Base-by-base conservation (phyloP, 306 rosid genomes). In the Acacia acuminata region DNA sequence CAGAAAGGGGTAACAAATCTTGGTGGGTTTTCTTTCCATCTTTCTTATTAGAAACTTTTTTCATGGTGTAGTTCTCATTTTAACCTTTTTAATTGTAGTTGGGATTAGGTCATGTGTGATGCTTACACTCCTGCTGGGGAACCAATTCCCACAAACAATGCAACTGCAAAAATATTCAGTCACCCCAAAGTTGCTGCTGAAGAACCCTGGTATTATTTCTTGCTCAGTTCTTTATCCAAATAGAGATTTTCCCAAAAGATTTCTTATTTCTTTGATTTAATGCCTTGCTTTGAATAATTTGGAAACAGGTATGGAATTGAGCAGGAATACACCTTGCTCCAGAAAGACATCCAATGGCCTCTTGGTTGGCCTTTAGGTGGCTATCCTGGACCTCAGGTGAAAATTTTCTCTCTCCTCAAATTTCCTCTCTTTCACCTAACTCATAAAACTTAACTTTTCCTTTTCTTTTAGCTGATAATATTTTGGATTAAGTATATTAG, bases 291-390 rank as follows among this genome's bases (percentile, higher is more conserved):
- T 73, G 53, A 48, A 34, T 75, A 50, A 19, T 75, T 73, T 87
- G 77, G 76, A 63, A 61, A 76, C 88, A 94, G 98, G 98, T 95
- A 90, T 76, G 98, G 98, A 58, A 88, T 90, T 67, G 94, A 90
- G 79, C 94, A 90, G 55, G 94, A 90, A 76, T 90, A 90, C 85
- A 88, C 94, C 47, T 76, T 90, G 85, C 79, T 90, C 82, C 88
- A 90, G 87, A 90, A 77, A 47, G 87, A 90, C 1, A 51, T 80
- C 67, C 48, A 83, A 0, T 90, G 94, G 94, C 94, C 94, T 24
- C 45, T 90, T 74, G 94, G 94, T 4, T 90, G 94, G 94, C 94
- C 92, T 12, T 32, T 80, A 65, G 94, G 94, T 34, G 94, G 94
- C 20, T 88, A 40, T 42, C 92, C 94, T 45, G 92, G 91, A 75